A percentile compares a stretch with the other conserved stretches of the same genome.
Evolutionary conservation across 164 flowering plant species (phyloP).

Genomic region (Annona cherimola): DNA sequence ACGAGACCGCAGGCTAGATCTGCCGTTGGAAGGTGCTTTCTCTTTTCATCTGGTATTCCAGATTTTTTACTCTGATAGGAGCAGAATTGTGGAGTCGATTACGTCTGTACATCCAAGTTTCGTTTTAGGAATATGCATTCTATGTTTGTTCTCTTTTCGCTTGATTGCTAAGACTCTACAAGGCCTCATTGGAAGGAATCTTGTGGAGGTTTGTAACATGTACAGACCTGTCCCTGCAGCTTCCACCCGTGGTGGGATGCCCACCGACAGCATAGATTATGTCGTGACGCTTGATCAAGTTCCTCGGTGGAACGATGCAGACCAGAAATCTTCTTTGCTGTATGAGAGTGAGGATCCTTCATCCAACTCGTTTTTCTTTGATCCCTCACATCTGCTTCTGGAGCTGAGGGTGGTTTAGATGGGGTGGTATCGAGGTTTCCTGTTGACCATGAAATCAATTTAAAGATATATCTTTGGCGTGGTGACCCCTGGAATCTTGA

Average conservation of each 20-base stretch:
- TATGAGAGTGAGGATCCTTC: slow-evolving; percentile 52
- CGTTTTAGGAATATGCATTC: too few species aligned
- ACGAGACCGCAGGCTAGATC: too few species aligned
- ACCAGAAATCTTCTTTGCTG: slow-evolving; percentile 42
- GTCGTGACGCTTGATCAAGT: slow-evolving; percentile 84
- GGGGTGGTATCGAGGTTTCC: slow-evolving; percentile 76
- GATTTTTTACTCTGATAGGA: too few species aligned
- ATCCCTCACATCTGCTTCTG: slow-evolving; percentile 64
- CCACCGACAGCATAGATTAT: slow-evolving; percentile 60
- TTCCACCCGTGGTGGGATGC: slow-evolving; percentile 50
- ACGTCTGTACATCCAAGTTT: too few species aligned
- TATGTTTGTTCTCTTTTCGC: too few species aligned
- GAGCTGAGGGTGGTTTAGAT: slow-evolving; percentile 43
- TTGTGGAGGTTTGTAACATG: slow-evolving; percentile 31
- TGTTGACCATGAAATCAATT: slow-evolving; percentile 77
- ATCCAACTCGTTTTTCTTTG: slow-evolving; percentile 45
- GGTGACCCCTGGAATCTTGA: slow-evolving; percentile 98
- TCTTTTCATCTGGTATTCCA: too few species aligned
- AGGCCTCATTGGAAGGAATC: too few species aligned
- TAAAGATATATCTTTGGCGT: slow-evolving; percentile 92
- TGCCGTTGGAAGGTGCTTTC: too few species aligned
- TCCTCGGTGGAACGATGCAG: slow-evolving; percentile 91
- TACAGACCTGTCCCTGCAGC: slow-evolving; percentile 54
- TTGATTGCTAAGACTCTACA: too few species aligned
- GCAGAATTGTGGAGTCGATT: too few species aligned